Evolutionary conservation across 2,329 filamentous ascomycete genomes (phyloP).

Genomic region (Colletotrichum cordylinicola): DNA sequence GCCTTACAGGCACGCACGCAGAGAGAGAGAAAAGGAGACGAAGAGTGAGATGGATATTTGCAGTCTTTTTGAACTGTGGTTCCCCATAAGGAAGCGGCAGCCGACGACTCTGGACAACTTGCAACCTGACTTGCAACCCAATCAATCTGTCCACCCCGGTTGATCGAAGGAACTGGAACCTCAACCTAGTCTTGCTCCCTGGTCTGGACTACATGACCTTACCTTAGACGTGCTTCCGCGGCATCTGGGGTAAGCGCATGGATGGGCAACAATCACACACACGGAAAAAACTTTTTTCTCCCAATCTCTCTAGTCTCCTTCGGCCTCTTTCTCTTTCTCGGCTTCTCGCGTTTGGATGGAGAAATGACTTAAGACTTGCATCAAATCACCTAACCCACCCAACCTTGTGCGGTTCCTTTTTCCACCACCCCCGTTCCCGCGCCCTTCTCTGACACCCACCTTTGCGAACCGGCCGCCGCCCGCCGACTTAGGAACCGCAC

Average conservation of each 20-base stretch:
- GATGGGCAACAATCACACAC: background rate
- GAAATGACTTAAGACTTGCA: constrained; percentile 11
- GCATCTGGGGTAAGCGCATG: background rate
- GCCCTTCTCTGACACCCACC: background rate
- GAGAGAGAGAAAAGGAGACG: background rate
- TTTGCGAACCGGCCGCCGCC: background rate
- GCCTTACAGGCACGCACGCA: background rate
- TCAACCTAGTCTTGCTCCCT: background rate
- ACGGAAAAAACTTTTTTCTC: background rate
- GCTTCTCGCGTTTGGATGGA: background rate
- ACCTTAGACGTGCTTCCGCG: background rate
- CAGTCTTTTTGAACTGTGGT: background rate
- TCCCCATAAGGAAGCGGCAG: background rate
- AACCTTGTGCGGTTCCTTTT: background rate
- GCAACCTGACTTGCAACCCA: background rate
- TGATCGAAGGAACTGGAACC: constrained; percentile 5
- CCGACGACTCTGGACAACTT: background rate
- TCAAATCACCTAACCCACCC: constrained; percentile 11
- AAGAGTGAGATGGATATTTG: background rate
- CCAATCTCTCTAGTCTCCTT: background rate
- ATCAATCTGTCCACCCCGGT: background rate
- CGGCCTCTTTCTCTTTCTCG: background rate
- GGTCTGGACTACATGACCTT: background rate
- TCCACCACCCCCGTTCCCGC: background rate
- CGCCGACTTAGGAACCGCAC: background rate